phyloP scores from a whole-genome alignment of 331 rosid species.

The Malus hybrid region DNA sequence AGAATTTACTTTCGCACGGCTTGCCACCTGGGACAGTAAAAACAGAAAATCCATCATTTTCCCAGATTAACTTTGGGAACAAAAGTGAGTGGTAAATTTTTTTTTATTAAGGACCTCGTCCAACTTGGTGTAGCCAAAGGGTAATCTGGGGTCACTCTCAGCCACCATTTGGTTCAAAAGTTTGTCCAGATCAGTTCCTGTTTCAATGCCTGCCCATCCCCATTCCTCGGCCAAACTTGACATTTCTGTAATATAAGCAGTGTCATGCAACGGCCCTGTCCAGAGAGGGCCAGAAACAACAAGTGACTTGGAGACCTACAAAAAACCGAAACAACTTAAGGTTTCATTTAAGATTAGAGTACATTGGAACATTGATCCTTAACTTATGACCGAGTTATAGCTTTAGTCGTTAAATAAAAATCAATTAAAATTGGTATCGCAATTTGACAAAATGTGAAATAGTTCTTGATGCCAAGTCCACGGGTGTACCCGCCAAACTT shows the following conservation, averaged over 20 bases:
- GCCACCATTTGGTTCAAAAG: conserved; percentile 71
- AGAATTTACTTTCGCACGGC: conserved; percentile 80
- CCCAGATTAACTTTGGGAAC: conserved; percentile 8
- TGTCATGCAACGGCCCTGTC: conserved; percentile 87
- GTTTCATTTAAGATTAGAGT: neutral
- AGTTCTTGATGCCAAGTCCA: no score
- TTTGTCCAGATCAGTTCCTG: conserved; percentile 63
- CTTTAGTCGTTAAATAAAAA: no score
- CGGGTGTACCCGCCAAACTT: no score
- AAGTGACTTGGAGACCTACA: conserved; percentile 54
- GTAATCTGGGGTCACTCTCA: conserved; percentile 81
- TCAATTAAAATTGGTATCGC: no score
- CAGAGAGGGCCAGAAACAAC: conserved; percentile 93
- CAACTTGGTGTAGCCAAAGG: conserved; percentile 81
- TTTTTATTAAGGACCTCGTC: conserved; percentile 68
- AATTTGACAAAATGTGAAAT: no score
- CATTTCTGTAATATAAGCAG: conserved; percentile 58
- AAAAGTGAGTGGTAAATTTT: neutral
- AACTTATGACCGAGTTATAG: no score
- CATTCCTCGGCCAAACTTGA: conserved; percentile 61
- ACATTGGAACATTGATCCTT: no score
- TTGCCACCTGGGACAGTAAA: conserved; percentile 55
- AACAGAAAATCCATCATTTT: neutral
- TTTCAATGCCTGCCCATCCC: conserved; percentile 67
- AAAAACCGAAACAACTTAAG: conserved; percentile 1